phyloP scores from a whole-genome alignment of 2,329 filamentous ascomycete species.

The Aureobasidium sp. region DNA sequence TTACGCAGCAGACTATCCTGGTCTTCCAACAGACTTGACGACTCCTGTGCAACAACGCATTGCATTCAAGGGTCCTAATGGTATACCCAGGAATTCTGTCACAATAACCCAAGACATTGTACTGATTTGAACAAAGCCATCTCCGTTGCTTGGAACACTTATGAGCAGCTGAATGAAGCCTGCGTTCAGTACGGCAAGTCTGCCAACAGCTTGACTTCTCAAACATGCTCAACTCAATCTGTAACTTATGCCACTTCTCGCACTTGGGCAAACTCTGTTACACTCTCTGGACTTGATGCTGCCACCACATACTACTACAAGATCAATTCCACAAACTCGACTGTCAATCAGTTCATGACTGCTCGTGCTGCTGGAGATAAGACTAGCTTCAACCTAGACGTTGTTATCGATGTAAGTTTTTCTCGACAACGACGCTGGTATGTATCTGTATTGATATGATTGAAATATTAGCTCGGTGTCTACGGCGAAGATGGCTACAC shows the following conservation, averaged over 20 bases:
- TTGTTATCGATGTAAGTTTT: slow-evolving; percentile 47
- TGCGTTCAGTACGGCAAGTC: slow-evolving; percentile 50
- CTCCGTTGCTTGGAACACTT: slow-evolving; percentile 52
- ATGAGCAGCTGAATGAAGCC: slow-evolving; percentile 37
- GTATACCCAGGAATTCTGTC: slow-evolving; percentile 25
- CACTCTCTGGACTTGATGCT: slow-evolving; percentile 40
- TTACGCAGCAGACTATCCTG: slow-evolving; percentile 32
- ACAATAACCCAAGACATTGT: not conserved
- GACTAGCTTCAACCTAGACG: slow-evolving; percentile 47
- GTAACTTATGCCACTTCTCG: slow-evolving; percentile 49
- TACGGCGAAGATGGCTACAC: slow-evolving; percentile 45
- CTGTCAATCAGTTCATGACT: slow-evolving; percentile 47
- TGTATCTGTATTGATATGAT: slow-evolving; percentile 18
- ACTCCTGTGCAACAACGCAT: slow-evolving; percentile 51
- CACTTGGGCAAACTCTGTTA: slow-evolving; percentile 47
- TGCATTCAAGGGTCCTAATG: slow-evolving; percentile 43
- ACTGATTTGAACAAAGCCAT: slow-evolving; percentile 34
- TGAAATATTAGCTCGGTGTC: slow-evolving; percentile 42
- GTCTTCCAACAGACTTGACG: slow-evolving; percentile 43
- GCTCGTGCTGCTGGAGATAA: slow-evolving; percentile 48
- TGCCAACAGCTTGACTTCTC: slow-evolving; percentile 30
- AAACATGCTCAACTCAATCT: slow-evolving; percentile 42
- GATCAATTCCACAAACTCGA: slow-evolving; percentile 52
- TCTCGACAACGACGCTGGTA: too few species aligned
- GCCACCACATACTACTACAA: slow-evolving; percentile 56